Evolutionary conservation across 192 early-diverging fungal genomes (phyloP).

Genomic region (Coemansia sp.): DNA sequence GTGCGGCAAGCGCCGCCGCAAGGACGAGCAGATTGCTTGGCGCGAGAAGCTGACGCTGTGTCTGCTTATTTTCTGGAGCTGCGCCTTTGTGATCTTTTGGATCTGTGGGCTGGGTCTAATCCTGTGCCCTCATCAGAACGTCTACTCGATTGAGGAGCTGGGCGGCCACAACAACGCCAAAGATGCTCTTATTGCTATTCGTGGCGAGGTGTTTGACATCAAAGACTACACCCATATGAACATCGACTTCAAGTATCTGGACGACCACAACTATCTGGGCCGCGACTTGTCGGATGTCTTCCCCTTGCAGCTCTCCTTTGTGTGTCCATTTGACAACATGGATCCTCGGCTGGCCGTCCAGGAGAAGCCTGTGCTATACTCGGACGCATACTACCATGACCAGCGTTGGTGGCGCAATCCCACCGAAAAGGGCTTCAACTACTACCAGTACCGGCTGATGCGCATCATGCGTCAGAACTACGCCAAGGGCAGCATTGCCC

Average conservation of each 20-base stretch:
- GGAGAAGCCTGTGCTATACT: constrained; percentile 53
- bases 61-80: constrained; percentile 76
- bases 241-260: constrained; percentile 50
- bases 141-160: constrained; percentile 71
- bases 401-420: constrained; percentile 62
- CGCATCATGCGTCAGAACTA: constrained; percentile 60
- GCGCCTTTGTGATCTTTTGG: constrained; percentile 81
- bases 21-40: constrained; percentile 88
- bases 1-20: constrained; percentile 66
- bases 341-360: constrained; percentile 56
- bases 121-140: constrained; percentile 71
- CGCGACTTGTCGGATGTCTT: constrained; percentile 63
- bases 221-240: constrained; percentile 58
- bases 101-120: constrained; percentile 71
- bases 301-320: constrained; percentile 64
- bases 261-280: constrained; percentile 61
- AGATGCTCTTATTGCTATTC: constrained; percentile 67
- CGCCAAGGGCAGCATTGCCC: constrained; percentile 66
- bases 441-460: constrained; percentile 63
- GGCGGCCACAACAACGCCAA: constrained; percentile 51
- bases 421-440: constrained; percentile 58
- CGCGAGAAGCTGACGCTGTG: constrained; percentile 95
- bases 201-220: constrained; percentile 82
- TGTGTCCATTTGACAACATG: constrained; percentile 57
- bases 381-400: constrained; percentile 65